phyloP scores from a whole-genome alignment of 805 yeast species.

The Nakazawaea laoshanensis region DNA sequence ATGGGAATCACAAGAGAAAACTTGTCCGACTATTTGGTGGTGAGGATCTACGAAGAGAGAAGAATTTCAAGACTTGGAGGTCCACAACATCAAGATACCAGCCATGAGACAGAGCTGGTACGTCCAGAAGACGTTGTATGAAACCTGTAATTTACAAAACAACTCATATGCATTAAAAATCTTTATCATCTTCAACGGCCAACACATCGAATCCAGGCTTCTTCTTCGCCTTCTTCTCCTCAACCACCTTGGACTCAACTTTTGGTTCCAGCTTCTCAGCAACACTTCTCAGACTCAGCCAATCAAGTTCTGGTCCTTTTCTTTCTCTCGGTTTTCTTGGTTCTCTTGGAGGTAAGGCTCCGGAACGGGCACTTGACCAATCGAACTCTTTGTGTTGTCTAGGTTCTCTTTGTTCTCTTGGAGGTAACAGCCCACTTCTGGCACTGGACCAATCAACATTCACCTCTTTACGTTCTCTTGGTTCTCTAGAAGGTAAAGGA shows the following conservation, averaged over 20 bases:
- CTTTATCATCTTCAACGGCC: conserved; percentile 44
- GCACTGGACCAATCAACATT: conserved; percentile 37
- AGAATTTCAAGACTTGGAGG: conserved; percentile 15
- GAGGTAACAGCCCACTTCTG: conserved; percentile 27
- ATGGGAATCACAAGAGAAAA: conserved; percentile 47
- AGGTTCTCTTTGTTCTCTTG: conserved; percentile 18
- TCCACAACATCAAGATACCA: not conserved
- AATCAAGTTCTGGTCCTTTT: conserved; percentile 8
- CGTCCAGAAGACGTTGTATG: conserved; percentile 2
- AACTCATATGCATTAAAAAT: no score
- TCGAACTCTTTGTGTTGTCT: conserved; percentile 25
- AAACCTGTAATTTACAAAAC: not conserved
- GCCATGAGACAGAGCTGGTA: conserved; percentile 2
- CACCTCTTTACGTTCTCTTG: conserved; percentile 23
- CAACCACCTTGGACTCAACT: conserved; percentile 10
- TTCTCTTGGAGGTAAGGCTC: conserved; percentile 19
- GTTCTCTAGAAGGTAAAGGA: conserved; percentile 29
- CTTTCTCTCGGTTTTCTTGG: conserved; percentile 15
- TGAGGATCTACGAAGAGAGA: conserved; percentile 21
- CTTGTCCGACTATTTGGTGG: conserved; percentile 43
- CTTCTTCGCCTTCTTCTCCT: conserved; percentile 22
- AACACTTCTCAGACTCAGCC: conserved; percentile 13
- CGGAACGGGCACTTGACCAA: conserved; percentile 33
- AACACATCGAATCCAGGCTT: conserved; percentile 43
- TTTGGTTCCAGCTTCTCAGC: conserved; percentile 4